Evolutionary conservation across 176 grass and related monocot genomes (phyloP), one percentile per base, ranked within the genome.

Genomic region (Avena atlantica): DNA sequence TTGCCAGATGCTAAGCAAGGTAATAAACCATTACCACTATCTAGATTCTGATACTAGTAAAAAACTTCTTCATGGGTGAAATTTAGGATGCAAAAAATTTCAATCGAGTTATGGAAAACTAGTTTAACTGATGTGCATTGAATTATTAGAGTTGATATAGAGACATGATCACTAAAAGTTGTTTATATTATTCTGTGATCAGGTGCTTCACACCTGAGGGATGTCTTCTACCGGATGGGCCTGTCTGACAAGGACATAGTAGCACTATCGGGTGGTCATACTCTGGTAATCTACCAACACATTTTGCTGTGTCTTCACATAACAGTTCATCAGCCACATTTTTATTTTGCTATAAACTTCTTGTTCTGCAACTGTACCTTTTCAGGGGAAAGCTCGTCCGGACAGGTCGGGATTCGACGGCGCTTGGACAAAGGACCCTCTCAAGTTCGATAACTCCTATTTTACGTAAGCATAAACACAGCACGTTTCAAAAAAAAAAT

Each of bases 181-280:
- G 4, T 12, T 71, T 11, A 0, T 82, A 11, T 58, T 55, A 9
- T 7, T 31, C 48, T 42, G 40, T 42, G 6, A 7, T 42, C 40
- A 96, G 94, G 89, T 80, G 83, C 67, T 45, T 90, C 85, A 34
- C 94, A 96, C 84, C 84, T 96, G 9, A 92, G 89, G 51, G 69
- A 88, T 2, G 77, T 96, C 0, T 96, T 96, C 61, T 90, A 89
- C 53, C 83, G 92, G 36, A 96, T 96, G 94, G 92, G 92, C 5
- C 59, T 96, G 40, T 82, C 92, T 3, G 89, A 96, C 89, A 96
- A 88, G 85, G 92, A 96, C 63, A 96, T 94, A 58, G 92, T 96
- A 2, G 94, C 94, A 51, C 85, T 96, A 19, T 96, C 94, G 2
- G 94, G 91, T 10, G 91, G 87, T 7, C 94, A 96, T 73, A 96